Evolutionary conservation across 177 flowering plant species (phyloP), one percentile per base, ranked within the genome.

Genomic region (Tripterygium wilfordii): DNA sequence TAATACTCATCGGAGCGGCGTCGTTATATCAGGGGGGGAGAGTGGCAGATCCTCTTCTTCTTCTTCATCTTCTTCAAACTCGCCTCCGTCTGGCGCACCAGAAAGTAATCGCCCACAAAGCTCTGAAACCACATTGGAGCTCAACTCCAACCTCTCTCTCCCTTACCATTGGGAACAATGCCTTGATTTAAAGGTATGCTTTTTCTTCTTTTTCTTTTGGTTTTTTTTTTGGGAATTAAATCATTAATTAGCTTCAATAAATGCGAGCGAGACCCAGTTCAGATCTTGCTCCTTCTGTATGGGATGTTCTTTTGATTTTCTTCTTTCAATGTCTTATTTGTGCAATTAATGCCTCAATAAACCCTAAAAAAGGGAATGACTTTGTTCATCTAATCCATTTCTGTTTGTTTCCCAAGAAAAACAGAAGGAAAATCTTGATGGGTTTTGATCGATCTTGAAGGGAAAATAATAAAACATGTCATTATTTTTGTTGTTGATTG

Each of bases 81-180:
- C 56, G 3, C 41, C 48, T 23, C 60, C 32, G 13, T 56, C 49
- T 17, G 42, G 32, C 21, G 13, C 28, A 14, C 14, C 60, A 27
- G 58, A 58, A 19, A 49, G 41, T 48, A 55, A 42, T 12, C 39
- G 10, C 28, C 12, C 20, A 38, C 30, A 29, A 14, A 2, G 17
- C 57, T 58, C 63, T 12, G 71, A 63, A 49, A 28, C 68, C n/a
- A 18, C 69, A 35, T 45, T 85, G 40, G 96, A 90, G 45, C 94
- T 86, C 25, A 75, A 83, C 67, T 91, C 98, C 4, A 65, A 85
- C 16, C 44, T 76, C 42, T 54, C 88, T 17, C 83, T 91, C 32
- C 95, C 98, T 52, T 81, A 74, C 55, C 74, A 77, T 24, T 91
- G 98, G 98, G 88, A 91, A 36, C 98, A 88, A 70, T 91, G 90